Evolutionary conservation across 2,329 filamentous ascomycete genomes (phyloP), one percentile per base, ranked within the genome.

Genomic region (Fusarium humuli): DNA sequence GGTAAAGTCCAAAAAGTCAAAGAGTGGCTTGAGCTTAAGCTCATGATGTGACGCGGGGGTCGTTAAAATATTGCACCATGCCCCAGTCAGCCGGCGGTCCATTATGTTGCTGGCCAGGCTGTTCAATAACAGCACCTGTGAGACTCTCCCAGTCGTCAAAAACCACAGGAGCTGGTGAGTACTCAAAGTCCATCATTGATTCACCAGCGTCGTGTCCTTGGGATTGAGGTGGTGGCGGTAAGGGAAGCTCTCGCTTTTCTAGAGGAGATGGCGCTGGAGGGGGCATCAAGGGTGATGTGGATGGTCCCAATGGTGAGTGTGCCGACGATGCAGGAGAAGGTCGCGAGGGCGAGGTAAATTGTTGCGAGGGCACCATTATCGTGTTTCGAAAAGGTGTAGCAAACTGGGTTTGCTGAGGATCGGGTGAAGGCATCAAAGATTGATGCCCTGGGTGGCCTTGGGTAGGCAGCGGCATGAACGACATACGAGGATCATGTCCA

Each of bases 71-170:
- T 52, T 76, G 77, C 70, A 79, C 73, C 75, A 81, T 80, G 2
- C 75, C 73, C 79, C 79, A 81, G 29, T 66, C 73, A 45, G 67
- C 59, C 34, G 53, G 44, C 45, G 59, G 40, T 23, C 63, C 71
- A 60, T 55, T 70, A 45, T 64, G 64, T 45, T 74, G 77, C 48
- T 75, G 75, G 23, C 71, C 57, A 12, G 67, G 69, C 58, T 80
- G 79, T 46, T 79, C 77, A 22, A 80, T 72, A 22, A 81, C 76
- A 23, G 78, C 73, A 23, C 78, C 77, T 25, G 77, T 71, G 30
- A 83, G 77, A 58, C 76, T 79, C 57, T 81, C 81, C 82, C 82
- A 83, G 62, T 82, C 81, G 4, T 82, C 79, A 46, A 83, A 82
- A 12, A 79, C 75, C 32, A 81, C 76, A 10, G 77, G 75, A 5